Percentiles rank a stretch among this genome's conserved stretches.
Conservation (phyloP, 768 basidiomycete species). For the Lactarius hengduanensis region DNA sequence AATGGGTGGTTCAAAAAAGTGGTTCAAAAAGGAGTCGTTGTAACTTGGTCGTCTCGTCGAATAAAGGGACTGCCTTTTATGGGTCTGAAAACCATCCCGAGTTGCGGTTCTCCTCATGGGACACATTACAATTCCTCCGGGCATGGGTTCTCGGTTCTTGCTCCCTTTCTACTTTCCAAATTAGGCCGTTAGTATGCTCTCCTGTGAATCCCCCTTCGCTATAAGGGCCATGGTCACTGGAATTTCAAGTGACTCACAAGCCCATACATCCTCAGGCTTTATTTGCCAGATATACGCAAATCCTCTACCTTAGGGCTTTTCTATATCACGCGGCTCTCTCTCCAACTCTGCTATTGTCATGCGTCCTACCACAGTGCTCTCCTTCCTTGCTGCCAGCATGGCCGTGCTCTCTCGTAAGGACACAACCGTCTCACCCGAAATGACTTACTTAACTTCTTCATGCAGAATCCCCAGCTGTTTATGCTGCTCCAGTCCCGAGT, state of each 20-base stretch:
- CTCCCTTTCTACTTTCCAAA: constrained; percentile 15
- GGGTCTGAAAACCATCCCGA: neutral
- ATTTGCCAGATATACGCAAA: neutral
- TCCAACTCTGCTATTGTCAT: neutral
- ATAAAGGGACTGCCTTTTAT: constrained; percentile 14
- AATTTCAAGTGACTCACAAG: no score
- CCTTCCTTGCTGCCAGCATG: neutral
- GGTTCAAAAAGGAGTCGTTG: constrained; percentile 10
- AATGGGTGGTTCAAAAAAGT: no score
- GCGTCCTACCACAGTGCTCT: constrained; percentile 1
- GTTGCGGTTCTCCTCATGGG: neutral
- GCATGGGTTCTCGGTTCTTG: neutral
- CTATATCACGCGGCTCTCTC: neutral
- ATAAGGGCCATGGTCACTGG: neutral
- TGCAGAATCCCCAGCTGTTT: neutral
- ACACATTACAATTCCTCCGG: neutral
- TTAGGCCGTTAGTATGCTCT: constrained; percentile 9
- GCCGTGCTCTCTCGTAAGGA: constrained; percentile 10
- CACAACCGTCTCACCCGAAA: neutral
- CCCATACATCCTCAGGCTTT: neutral
- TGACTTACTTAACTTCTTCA: neutral
- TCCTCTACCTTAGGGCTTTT: neutral
- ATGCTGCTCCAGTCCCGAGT: constrained; percentile 9
- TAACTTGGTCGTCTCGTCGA: neutral
- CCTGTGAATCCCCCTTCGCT: neutral